Evolutionary conservation across 129 eudicot species (phyloP).

Genomic region (Logfia minima): DNA sequence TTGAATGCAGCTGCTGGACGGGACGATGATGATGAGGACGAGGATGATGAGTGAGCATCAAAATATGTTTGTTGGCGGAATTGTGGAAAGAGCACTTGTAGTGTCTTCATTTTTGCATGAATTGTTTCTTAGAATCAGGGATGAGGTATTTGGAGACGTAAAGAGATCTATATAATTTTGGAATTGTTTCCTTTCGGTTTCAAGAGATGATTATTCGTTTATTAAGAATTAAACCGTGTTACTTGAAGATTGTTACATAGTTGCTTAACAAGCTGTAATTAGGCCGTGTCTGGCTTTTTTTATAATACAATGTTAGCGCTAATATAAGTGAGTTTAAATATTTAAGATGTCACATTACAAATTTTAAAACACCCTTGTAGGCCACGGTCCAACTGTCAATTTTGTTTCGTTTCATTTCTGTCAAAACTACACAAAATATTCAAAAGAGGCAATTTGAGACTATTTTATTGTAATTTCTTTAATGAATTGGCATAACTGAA

Average conservation of each 20-base stretch:
- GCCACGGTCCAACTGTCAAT: neutral
- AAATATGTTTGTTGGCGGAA: constrained; percentile 9
- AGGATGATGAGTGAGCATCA: constrained; percentile 38
- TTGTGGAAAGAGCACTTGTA: constrained; percentile 4
- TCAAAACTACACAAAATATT: too few relatives aligned
- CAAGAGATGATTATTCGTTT: neutral
- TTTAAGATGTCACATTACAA: neutral
- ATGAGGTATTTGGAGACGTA: constrained; percentile 12
- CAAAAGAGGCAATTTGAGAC: too few relatives aligned
- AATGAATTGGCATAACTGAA: too few relatives aligned
- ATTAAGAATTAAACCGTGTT: too few relatives aligned
- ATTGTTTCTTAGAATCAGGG: constrained; percentile 10
- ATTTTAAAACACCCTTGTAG: too few relatives aligned
- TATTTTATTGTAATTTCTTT: too few relatives aligned
- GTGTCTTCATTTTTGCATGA: constrained; percentile 22
- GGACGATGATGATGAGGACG: constrained; percentile 38
- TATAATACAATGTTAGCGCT: too few relatives aligned
- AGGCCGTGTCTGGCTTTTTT: neutral
- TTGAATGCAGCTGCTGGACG: constrained; percentile 51
- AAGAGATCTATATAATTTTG: neutral
- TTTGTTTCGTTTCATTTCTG: too few relatives aligned
- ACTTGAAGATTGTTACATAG: neutral
- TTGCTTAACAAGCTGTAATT: neutral
- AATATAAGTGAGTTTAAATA: too few relatives aligned
- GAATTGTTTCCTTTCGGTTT: neutral